Base-by-base conservation (phyloP, 805 yeast species). In the Wickerhamomyces bovis region DNA sequence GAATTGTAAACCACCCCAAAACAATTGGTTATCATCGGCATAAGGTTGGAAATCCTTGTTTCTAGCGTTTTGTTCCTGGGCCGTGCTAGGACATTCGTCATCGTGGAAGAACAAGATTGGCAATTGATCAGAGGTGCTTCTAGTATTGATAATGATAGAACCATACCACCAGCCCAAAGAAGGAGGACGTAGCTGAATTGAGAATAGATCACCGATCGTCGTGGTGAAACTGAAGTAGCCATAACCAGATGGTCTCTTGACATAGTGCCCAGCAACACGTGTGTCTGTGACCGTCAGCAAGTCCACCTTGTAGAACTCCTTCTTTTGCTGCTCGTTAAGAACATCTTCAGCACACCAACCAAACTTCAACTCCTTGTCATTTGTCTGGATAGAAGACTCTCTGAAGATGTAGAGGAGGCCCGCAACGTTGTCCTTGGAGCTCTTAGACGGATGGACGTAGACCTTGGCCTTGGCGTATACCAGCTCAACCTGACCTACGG, bases 101-200 rank as follows among this genome's bases (percentile, higher is more conserved):
- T 94, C 99, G 65, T 94, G 99, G 70, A 94, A 90, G 64, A 90
- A 94, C 38, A 94, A 58, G 5, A 89, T 83, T 0, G 98, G 98
- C 16, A 89, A 66, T 39, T 81, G 78, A 46, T 79, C 84, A 9
- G 79, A 79, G 38, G 68, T 78, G 18, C 54, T 51, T 53, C 77
- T 77, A 2, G 92, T 78, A 63, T 88, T 83, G 25, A 94, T 64
- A 2, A 89, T 70, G 15, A 92, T 68, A 0, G 96, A 86, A 0
- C 99, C 99, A 66, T 77, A 80, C 97, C 97, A 92, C 80, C 89
- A 82, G 2, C 90, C 95, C 15, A 80, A 69, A 2, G 89, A 81
- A 6, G 97, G 97, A 2, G 83, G 83, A 45, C 97, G 74, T 12
- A 84, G 77, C 63, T 90, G 96, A 38, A 94, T 72, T 22, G 96